Evolutionary conservation across 768 basidiomycete genomes (phyloP), one percentile per base, ranked within the genome.

Genomic region (Gloeophyllum trabeum): DNA sequence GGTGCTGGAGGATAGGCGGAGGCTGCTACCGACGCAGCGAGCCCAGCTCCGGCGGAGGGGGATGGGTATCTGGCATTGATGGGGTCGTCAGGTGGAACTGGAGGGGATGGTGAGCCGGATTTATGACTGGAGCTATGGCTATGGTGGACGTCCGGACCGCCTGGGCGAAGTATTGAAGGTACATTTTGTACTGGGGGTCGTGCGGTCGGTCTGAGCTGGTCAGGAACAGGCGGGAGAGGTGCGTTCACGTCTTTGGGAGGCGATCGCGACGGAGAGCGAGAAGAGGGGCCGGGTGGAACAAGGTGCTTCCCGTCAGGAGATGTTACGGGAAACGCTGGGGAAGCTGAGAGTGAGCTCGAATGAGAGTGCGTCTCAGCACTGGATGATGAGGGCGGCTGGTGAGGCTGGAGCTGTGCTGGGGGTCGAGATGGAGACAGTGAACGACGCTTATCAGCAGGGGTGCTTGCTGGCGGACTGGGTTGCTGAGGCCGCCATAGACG

Each of bases 401-500:
- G 35, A 13, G 24, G 12, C 14, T 35, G 42, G 12, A 16, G 36
- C 38, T 44, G 43, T 16, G 13, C 10, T 12, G 19, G 28, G 5
- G 39, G 13, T 34, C 26, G 45, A 12, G 39, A 2, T 19, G 51
- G 47, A n/a, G 38, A 43, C 24, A n/a, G n/a, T n/a, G n/a, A n/a
- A n/a, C n/a, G n/a, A n/a, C n/a, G n/a, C n/a, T n/a, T n/a, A n/a
- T n/a, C n/a, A n/a, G n/a, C n/a, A n/a, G n/a, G n/a, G n/a, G n/a
- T n/a, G n/a, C n/a, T n/a, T n/a, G n/a, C n/a, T n/a, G n/a, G n/a
- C n/a, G n/a, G 39, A 21, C 16, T 7, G 28, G 19, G 24, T 39
- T n/a, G 38, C 20, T 16, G 30, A 34, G 48, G 39, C 24, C 51
- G 44, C 21, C 48, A 48, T 43, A 63, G 35, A 46, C 54, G 30